phyloP scores from a whole-genome alignment of 2,329 filamentous ascomycete species.

The Fusarium nygamai region DNA sequence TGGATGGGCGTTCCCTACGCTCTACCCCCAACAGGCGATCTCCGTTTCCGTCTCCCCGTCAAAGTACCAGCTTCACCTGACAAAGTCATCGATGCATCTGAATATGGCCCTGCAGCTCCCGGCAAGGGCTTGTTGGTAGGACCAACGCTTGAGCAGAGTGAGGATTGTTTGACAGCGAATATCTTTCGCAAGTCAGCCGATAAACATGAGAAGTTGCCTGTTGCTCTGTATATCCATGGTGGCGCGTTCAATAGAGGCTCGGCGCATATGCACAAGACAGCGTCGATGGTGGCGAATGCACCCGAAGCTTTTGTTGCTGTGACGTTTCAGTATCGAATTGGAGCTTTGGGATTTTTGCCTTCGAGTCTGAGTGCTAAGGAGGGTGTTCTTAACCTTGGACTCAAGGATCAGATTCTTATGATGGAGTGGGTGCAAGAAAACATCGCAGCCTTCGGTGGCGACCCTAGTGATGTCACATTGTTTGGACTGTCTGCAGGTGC shows the following conservation, averaged over 20 bases:
- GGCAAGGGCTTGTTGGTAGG: slow-evolving; percentile 37
- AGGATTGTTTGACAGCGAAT: slow-evolving; percentile 66
- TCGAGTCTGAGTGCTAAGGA: slow-evolving; percentile 61
- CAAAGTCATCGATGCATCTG: slow-evolving; percentile 46
- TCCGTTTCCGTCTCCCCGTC: slow-evolving; percentile 54
- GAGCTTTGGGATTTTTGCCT: slow-evolving; percentile 69
- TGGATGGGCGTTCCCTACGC: slow-evolving; percentile 63
- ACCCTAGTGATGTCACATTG: slow-evolving; percentile 55
- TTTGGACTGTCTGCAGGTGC: slow-evolving; percentile 57
- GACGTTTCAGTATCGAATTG: slow-evolving; percentile 62
- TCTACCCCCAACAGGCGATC: slow-evolving; percentile 56
- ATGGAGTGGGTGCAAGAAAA: slow-evolving; percentile 67
- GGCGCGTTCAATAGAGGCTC: slow-evolving; percentile 54
- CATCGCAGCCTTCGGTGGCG: slow-evolving; percentile 62
- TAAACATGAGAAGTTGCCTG: slow-evolving; percentile 48
- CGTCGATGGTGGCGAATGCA: slow-evolving; percentile 68
- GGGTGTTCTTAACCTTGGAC: slow-evolving; percentile 64
- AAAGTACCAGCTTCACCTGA: slow-evolving; percentile 42
- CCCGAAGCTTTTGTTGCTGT: slow-evolving; percentile 60
- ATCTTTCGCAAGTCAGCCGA: slow-evolving; percentile 55
- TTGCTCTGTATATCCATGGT: slow-evolving; percentile 69
- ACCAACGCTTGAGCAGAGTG: slow-evolving; percentile 49
- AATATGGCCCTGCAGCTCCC: slow-evolving; percentile 49
- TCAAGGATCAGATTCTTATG: slow-evolving; percentile 61
- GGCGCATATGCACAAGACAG: slow-evolving; percentile 66